phyloP scores from a whole-genome alignment of 192 early-diverging fungal genomes.

The Entomortierella chlamydospora region DNA sequence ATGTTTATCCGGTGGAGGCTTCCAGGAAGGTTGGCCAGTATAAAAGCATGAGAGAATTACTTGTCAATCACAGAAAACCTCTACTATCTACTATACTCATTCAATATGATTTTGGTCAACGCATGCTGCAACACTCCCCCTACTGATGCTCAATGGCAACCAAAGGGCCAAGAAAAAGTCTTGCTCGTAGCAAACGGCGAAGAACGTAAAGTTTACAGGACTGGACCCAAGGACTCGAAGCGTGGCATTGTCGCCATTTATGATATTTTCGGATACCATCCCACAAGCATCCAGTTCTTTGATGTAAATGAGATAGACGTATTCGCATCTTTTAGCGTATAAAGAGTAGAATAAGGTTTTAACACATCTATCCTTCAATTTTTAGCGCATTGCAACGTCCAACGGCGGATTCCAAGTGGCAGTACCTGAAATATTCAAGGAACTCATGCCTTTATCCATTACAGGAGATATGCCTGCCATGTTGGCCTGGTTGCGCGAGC shows the following conservation, averaged over 20 bases:
- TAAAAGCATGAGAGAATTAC: too few relatives aligned
- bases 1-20: too few relatives aligned
- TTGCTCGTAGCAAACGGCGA: constrained; percentile 23
- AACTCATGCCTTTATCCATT: constrained; percentile 47
- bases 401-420: constrained; percentile 67
- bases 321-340: too few relatives aligned
- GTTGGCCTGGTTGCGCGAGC: constrained; percentile 35
- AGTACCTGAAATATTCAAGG: constrained; percentile 72
- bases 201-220: constrained; percentile 22
- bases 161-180: constrained; percentile 19
- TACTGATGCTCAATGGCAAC: constrained; percentile 20
- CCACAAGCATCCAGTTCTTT: constrained; percentile 72
- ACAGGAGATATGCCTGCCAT: constrained; percentile 28
- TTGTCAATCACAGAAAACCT: too few relatives aligned
- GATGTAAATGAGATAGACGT: constrained; percentile 68
- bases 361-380: too few relatives aligned
- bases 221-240: constrained; percentile 60
- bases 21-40: too few relatives aligned
- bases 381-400: constrained; percentile 61
- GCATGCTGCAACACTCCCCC: constrained; percentile 44
- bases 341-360: neutral
- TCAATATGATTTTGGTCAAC: constrained; percentile 15
- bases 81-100: too few relatives aligned
- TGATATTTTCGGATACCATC: constrained; percentile 71
- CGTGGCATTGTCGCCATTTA: constrained; percentile 70